phyloP scores from a whole-genome alignment of 257 asterid genomes.

The Prunella vulgaris region DNA sequence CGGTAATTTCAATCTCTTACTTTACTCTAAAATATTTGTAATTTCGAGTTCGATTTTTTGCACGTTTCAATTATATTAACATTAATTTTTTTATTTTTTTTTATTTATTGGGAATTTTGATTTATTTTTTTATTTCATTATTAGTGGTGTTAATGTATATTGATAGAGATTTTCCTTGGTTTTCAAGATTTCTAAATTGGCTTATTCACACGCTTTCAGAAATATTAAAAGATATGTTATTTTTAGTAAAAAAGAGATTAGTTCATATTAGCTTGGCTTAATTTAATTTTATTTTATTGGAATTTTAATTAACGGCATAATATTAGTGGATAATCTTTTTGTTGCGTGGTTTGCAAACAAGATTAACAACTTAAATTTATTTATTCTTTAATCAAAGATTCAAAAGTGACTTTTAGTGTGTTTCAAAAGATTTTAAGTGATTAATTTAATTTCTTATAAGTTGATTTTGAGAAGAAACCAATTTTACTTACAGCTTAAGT shows the following conservation, averaged over 20 bases:
- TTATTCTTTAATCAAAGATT: neutral
- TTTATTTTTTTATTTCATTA: no score
- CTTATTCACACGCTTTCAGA: neutral
- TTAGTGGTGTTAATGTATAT: no score
- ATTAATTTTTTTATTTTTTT: no score
- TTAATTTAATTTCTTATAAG: neutral
- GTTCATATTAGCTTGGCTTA: neutral
- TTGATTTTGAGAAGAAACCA: neutral
- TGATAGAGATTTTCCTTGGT: neutral
- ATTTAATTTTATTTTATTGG: neutral
- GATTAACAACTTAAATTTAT: neutral
- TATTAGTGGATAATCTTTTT: no score
- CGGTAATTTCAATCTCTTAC: slow-evolving; percentile 29
- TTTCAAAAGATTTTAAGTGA: neutral
- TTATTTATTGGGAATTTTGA: no score
- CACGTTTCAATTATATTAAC: no score
- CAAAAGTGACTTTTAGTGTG: no score
- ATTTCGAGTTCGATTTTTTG: no score
- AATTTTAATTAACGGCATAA: no score
- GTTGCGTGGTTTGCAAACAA: neutral
- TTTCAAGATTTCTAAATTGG: neutral
- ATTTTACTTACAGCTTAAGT: neutral
- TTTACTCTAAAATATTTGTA: neutral
- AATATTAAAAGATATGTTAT: no score
- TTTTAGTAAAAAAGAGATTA: no score